Base-by-base conservation (phyloP, 2,329 filamentous ascomycete species). In the Thielaviopsis ethacetica region DNA sequence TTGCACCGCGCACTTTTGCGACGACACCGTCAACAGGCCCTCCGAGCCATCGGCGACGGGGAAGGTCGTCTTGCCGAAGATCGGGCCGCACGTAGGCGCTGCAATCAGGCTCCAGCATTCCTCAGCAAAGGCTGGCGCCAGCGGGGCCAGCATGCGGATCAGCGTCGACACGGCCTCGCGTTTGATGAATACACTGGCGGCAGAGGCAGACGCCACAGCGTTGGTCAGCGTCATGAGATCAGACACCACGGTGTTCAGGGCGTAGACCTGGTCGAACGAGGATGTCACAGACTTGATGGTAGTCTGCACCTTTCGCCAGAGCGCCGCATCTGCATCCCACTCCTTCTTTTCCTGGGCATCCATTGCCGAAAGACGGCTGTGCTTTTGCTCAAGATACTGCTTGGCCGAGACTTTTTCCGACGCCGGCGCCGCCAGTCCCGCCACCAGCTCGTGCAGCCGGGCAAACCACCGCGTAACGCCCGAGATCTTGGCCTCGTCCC, bases 151-250 rank as follows among this genome's bases (percentile, higher is more conserved):
- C 72, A 95, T 81, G 55, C 81, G 81, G 49, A 91, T 68, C 9
- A 94, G 76, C 3, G 75, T 72, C 1, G 75, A 74, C 1, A 75
- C 69, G 0, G 82, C 76, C 24, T 76, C 71, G 51, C 73, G 70
- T 67, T 71, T 73, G 63, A 86, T 66, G 4, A 70, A 56, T 3
- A 67, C 65, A 44, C 74, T 72, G 38, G 26, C 26, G 15, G 24
- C 3, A 53, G 24, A 19, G 5, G 72, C 72, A 3, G 76, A 76
- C 34, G 76, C 68, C 15, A 90, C 71, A 0, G 74, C 70, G 68
- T 95, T 95, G 3, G 88, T 91, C 17, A 95, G 75, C 50, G 80
- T 82, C 78, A 89, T 95, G 15, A 95, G 75, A 66, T 91, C 85
- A 1, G 88, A 93, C 19, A 95, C 79, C 9, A 88, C 77, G 0